Percentiles rank a stretch among this genome's conserved stretches.
Evolutionary conservation across 306 rosid genomes (phyloP).

Genomic region (Urtica urens): DNA sequence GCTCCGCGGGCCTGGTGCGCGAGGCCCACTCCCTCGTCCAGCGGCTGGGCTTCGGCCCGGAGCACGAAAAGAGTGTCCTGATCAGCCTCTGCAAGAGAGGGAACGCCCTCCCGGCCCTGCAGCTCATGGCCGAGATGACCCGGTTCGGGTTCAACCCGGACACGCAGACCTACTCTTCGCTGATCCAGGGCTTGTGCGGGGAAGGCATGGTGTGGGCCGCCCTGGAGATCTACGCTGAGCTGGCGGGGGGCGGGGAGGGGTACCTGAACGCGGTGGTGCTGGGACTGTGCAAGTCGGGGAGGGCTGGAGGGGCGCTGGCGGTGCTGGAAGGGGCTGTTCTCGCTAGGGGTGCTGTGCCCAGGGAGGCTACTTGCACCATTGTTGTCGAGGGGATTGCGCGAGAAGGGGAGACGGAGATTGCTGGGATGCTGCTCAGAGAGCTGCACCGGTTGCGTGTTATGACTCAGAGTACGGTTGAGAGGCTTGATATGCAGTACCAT

Average conservation of each 20-base stretch:
- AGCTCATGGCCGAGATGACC: conserved; percentile 70
- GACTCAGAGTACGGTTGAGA: conserved; percentile 55
- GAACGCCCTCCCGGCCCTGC: conserved; percentile 78
- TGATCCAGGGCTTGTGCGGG: conserved; percentile 78
- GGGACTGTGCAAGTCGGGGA: conserved; percentile 62
- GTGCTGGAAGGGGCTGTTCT: conserved; percentile 54
- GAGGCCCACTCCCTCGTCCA: conserved; percentile 64
- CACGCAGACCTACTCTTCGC: conserved; percentile 63
- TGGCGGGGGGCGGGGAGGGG: conserved; percentile 66
- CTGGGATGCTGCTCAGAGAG: conserved; percentile 48
- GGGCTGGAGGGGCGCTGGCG: conserved; percentile 51
- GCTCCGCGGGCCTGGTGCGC: conserved; percentile 54
- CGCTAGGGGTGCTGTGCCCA: conserved; percentile 58
- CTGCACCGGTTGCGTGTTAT: conserved; percentile 39
- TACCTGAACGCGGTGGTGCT: conserved; percentile 72
- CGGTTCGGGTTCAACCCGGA: conserved; percentile 69
- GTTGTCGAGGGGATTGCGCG: conserved; percentile 75
- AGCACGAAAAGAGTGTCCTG: conserved; percentile 49
- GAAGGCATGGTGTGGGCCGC: conserved; percentile 90
- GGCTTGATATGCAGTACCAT: conserved; percentile 62
- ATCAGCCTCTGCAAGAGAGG: conserved; percentile 72
- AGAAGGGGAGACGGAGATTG: conserved; percentile 53
- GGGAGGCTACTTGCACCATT: conserved; percentile 66
- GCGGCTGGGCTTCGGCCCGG: conserved; percentile 45
- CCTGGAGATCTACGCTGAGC: conserved; percentile 51